Evolutionary conservation across 768 basidiomycete genomes (phyloP), one percentile per base, ranked within the genome.

Genomic region (Pulveroboletus frians): DNA sequence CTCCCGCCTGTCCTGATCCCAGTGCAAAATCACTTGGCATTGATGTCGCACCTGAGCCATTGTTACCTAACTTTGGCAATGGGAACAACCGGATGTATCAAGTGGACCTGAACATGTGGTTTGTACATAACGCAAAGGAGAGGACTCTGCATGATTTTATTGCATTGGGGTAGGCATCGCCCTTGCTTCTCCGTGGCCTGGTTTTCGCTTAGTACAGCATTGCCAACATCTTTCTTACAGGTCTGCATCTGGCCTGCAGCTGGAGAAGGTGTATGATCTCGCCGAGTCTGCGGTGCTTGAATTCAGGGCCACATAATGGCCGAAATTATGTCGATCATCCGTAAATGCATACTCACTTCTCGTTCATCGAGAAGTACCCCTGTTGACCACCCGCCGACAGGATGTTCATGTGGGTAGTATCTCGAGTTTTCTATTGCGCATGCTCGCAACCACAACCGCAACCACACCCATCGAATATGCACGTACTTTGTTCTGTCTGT

Each of bases 41-140:
- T 63, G 60, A 62, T 9, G 38, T 56, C 52, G 76, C 73, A 1
- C 76, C 76, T 0, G 69, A 71, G 45, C 77, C 75, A 0, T 60
- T 80, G 42, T 64, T 78, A 2, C 69, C 77, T 5, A 78, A 77
- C 56, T 77, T 71, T 44, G 76, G 75, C 15, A 65, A 69, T 7
- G 76, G 73, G 2, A 64, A 62, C 36, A 59, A 71, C 31, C 60
- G 70, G 5, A 62, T 63, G 26, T 77, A 78, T 51, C 60, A 73
- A 29, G 70, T 71, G 41, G 78, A 79, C 47, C 40, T 78, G 36
- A 70, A 68, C 44, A 76, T 79, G 76, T 71, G 76, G 70, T 38
- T 60, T 15, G 21, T 67, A 11, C 56, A 72, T 13, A 76, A 79
- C 41, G 58, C 67, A 7, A 67, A 71, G 53, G 76, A 77, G 50